A percentile compares a stretch with the other conserved stretches of the same genome.
phyloP scores from a whole-genome alignment of 352 stramenopile species.

The Pythium monospermum region DNA sequence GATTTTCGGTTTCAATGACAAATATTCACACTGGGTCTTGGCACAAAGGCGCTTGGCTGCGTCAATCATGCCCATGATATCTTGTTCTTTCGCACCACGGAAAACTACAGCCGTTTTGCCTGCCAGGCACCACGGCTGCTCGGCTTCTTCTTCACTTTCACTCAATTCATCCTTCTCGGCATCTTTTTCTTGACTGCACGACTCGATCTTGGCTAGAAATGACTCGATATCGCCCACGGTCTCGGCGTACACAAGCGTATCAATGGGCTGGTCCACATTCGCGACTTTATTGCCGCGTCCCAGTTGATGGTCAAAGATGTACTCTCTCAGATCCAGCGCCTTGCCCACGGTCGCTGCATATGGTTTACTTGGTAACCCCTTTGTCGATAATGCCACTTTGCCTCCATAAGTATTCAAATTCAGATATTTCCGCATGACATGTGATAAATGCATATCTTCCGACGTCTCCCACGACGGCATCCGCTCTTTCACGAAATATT shows the following conservation, averaged over 20 bases:
- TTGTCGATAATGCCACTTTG: constrained; percentile 27
- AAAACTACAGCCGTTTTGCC: constrained; percentile 55
- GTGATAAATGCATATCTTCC: constrained; percentile 59
- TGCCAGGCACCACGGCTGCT: constrained; percentile 30
- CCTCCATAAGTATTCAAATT: constrained; percentile 61
- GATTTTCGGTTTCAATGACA: constrained; percentile 51
- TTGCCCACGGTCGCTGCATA: constrained; percentile 40
- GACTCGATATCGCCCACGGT: constrained; percentile 38
- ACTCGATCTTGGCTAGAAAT: constrained; percentile 32
- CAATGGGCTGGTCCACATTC: constrained; percentile 34
- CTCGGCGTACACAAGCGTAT: constrained; percentile 52
- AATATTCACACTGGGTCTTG: constrained; percentile 42
- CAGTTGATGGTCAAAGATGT: constrained; percentile 55
- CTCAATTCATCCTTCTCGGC: neutral
- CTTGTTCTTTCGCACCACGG: constrained; percentile 40
- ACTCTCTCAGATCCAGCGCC: constrained; percentile 46
- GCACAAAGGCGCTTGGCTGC: constrained; percentile 38
- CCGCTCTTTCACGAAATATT: constrained; percentile 59
- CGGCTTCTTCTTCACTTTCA: neutral
- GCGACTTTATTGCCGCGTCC: constrained; percentile 58
- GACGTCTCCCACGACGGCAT: constrained; percentile 43
- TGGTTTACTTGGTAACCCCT: constrained; percentile 30
- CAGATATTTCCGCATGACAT: constrained; percentile 61
- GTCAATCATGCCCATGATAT: constrained; percentile 32
- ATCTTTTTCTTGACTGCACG: constrained; percentile 10